Conservation (phyloP, 2,329 filamentous ascomycete species). For the Clarireedia hainanense region DNA sequence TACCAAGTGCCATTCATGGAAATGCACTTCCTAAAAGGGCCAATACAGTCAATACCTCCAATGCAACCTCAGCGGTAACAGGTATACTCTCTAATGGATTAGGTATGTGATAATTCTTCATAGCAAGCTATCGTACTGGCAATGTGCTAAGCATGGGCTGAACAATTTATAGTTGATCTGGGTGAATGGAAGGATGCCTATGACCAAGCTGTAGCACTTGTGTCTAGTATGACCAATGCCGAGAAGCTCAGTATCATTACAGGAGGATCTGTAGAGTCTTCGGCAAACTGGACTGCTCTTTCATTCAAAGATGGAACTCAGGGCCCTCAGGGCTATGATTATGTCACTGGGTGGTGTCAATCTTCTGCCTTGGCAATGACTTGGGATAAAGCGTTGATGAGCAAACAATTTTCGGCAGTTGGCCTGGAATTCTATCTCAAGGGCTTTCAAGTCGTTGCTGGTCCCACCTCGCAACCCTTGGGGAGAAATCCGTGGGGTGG, state of each 20-base stretch:
- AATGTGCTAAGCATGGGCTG: too few species aligned
- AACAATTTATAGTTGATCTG: conserved; percentile 10
- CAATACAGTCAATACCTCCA: too few species aligned
- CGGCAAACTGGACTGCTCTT: conserved; percentile 16
- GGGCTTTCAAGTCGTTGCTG: conserved; percentile 12
- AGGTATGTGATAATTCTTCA: too few species aligned
- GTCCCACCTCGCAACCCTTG: conserved; percentile 12
- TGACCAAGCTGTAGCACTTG: conserved; percentile 31
- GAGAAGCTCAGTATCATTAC: conserved; percentile 36
- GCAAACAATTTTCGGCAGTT: conserved; percentile 13
- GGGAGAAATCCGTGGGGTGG: conserved; percentile 16
- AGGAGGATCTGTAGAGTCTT: conserved; percentile 16
- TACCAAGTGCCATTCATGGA: too few species aligned
- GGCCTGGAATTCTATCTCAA: conserved; percentile 16
- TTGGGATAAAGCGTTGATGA: conserved; percentile 14
- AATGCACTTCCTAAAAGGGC: too few species aligned
- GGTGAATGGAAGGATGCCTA: conserved; percentile 32
- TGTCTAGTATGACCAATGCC: conserved; percentile 33
- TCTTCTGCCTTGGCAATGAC: conserved; percentile 11
- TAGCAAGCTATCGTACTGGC: too few species aligned
- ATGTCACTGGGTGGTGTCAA: conserved; percentile 12
- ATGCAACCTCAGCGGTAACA: too few species aligned
- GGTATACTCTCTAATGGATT: too few species aligned
- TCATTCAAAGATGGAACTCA: conserved; percentile 11
- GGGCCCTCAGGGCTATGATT: conserved; percentile 15